Base-by-base conservation (phyloP, 371 early-diverging fungal species). In the Sporodiniella umbellata region DNA sequence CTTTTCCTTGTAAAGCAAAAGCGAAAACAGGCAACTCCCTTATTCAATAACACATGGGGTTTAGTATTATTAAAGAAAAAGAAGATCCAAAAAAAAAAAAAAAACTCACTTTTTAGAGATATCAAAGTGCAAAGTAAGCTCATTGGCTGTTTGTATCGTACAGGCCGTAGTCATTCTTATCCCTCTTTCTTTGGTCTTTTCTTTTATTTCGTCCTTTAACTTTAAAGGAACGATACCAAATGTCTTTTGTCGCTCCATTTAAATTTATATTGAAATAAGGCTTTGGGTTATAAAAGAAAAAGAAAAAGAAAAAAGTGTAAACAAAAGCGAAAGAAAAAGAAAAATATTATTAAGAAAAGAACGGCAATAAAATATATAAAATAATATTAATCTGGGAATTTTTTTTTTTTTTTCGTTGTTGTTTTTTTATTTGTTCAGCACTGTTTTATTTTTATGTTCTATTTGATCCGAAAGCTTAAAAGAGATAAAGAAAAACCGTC, bases 1-100 rank as follows among this genome's bases (percentile, higher is more conserved):
- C 58, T 25, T 50, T 24, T 26, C 66, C 66, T 55, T 69, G 66
- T 42, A 69, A 48, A 18, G 64, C 35, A 19, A 65, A 55, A 18
- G 53, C 70, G 55, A 54, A 58, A 2, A 62, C 55, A 8, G 51
- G 60, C 42, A 40, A 19, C 6, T 53, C 48, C 14, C 64, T 68
- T 49, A 30, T 42, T 38, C 26, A 23, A 19, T 18, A 37, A 26
- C 22, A 35, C 11, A 18, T 39, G 21, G 11, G 17, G 4, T 18
- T 39, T 18, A 19, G 17, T 21, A 21, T 40, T 19, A 19, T n/a
- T 21, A 21, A 40, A 21, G 6, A n/a, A n/a, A n/a, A n/a, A n/a
- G n/a, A n/a, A n/a, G n/a, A n/a, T n/a, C n/a, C 7, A 37, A 37
- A 37, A 0, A 12, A 17, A 12, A 2, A 37, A n/a, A 37, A 7